Evolutionary conservation across 2,329 filamentous ascomycete species (phyloP).

Genomic region (Talaromyces albobiverticillius): DNA sequence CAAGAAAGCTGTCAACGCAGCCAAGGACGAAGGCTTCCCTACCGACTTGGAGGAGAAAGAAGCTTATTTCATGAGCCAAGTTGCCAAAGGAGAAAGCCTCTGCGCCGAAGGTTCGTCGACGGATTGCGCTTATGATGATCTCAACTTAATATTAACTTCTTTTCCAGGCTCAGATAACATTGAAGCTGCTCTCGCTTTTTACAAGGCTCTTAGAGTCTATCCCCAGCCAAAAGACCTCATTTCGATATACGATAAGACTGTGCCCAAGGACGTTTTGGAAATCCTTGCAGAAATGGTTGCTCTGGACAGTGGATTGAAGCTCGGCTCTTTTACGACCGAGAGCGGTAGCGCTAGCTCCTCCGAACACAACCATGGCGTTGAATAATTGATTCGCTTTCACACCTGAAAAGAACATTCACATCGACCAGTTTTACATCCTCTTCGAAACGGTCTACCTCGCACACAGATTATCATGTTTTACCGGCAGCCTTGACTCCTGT

Average conservation of each 20-base stretch:
- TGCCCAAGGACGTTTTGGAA: slow-evolving; percentile 94
- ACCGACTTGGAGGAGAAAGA: slow-evolving; percentile 88
- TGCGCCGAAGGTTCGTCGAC: slow-evolving; percentile 72
- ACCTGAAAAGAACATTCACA: neutral
- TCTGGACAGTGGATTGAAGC: slow-evolving; percentile 71
- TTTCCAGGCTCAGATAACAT: slow-evolving; percentile 47
- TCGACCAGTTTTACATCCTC: neutral
- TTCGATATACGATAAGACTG: slow-evolving; percentile 96
- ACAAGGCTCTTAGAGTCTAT: slow-evolving; percentile 98
- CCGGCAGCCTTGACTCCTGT: neutral
- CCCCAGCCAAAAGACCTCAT: slow-evolving; percentile 90
- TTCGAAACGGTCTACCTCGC: neutral
- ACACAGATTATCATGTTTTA: neutral
- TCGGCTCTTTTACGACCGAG: slow-evolving; percentile 48
- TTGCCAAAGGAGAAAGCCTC: slow-evolving; percentile 81
- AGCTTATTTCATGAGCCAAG: slow-evolving; percentile 93
- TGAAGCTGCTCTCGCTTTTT: slow-evolving; percentile 91
- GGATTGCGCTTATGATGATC: neutral
- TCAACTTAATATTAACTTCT: slow-evolving; percentile 14
- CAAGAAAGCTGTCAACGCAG: slow-evolving; percentile 71
- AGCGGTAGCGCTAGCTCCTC: slow-evolving; percentile 25
- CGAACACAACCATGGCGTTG: slow-evolving; percentile 36
- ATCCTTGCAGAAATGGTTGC: slow-evolving; percentile 98
- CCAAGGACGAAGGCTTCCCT: slow-evolving; percentile 90
- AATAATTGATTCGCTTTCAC: slow-evolving; percentile 23